A percentile compares a stretch with the other conserved stretches of the same genome.
Conservation (phyloP, 2,329 filamentous ascomycete species). For the Penicillium janthinellum region DNA sequence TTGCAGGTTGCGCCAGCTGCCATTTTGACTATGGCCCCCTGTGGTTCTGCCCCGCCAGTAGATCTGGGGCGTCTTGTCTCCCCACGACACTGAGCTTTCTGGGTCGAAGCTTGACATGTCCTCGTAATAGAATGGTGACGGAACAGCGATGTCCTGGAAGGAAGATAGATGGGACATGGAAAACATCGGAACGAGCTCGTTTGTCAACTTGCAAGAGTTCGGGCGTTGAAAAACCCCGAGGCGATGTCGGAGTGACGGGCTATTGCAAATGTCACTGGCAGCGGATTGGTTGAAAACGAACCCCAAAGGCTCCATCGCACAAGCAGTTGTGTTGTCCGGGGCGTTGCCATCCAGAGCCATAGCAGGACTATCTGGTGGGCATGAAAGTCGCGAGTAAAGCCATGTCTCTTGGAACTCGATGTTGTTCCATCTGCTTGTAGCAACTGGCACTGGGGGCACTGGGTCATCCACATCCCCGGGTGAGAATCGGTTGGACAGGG, state of each 20-base stretch:
- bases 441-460: neutral
- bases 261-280: neutral
- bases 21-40: neutral
- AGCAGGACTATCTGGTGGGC: conserved; percentile 17
- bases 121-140: conserved; percentile 18
- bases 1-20: neutral
- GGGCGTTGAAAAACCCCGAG: conserved; percentile 5
- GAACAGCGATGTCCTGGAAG: conserved; percentile 18
- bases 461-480: neutral
- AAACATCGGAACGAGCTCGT: conserved; percentile 15
- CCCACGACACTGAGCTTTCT: conserved; percentile 7
- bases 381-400: conserved; percentile 15
- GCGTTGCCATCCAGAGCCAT: conserved; percentile 4
- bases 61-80: conserved; percentile 51
- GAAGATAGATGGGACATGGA: conserved; percentile 12
- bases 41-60: conserved; percentile 1
- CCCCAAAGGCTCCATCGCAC: neutral
- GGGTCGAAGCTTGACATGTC: conserved; percentile 3
- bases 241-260: neutral
- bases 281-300: conserved; percentile 1
- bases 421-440: conserved; percentile 9
- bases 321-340: neutral
- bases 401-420: conserved; percentile 19
- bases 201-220: conserved; percentile 14
- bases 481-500: neutral